Base-by-base conservation (phyloP, 1,284 basidiomycete genomes). In the Ustilago xerochloae region DNA sequence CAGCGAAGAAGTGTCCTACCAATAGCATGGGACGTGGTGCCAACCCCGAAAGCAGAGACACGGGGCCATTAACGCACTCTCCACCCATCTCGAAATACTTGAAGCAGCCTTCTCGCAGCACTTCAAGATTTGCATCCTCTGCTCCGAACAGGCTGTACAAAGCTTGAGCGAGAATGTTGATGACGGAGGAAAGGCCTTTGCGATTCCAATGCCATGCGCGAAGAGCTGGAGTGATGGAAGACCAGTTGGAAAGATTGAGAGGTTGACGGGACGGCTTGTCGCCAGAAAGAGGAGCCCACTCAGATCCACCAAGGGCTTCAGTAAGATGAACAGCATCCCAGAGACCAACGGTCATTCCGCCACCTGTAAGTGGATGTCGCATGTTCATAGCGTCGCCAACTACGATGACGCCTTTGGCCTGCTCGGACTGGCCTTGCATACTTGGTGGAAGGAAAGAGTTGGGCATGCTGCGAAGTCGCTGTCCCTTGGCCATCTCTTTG, bases 341-440 rank as follows among this genome's bases (percentile, higher is more conserved):
- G n/a, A 84, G 62, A 10, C 79, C 82, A 15, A 84, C 82, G 1
- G 81, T 77, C 82, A 84, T 84, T 20, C 82, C 82, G 76, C 86
- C 96, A 10, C 97, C 97, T 0, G 96, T 99, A 12, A 99, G 88
- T 0, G 97, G 96, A 85, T 99, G 97, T 1, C 97, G 91, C 95
- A 99, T 99, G 85, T 99, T 99, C 91, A 94, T 96, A 1, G 96
- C 91, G 84, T 99, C 97, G 5, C 97, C 97, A 39, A 97, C 88
- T 60, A 99, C 89, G 70, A 99, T 88, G 8, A 91, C 90, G 20
- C 95, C 94, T 56, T 90, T 87, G 67, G 90, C 75, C 7, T 81
- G 64, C 26, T 79, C 61, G 59, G 33, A 77, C 76, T 91, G 57
- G 12, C 92, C 93, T 84, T 98, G 97, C 81, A 91, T 88, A 16